A percentile compares a stretch with the other conserved stretches of the same genome.
phyloP scores from a whole-genome alignment of 371 early-diverging fungal genomes.

The Batkoa obscura region DNA sequence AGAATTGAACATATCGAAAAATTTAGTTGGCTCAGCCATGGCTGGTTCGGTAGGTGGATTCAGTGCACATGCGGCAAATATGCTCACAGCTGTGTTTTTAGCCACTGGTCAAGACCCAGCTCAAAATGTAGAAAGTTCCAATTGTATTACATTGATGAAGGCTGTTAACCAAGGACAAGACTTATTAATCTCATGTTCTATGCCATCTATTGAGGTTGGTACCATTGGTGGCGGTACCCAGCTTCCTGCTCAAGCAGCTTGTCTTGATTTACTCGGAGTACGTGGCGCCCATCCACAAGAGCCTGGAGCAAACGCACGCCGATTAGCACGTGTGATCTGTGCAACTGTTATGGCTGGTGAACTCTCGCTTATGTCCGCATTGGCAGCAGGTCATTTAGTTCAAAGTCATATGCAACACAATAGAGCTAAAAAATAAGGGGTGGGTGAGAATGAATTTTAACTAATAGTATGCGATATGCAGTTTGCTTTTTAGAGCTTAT shows the following conservation, averaged over 20 bases:
- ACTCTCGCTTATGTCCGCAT: slow-evolving; percentile 66
- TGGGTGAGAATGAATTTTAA: too few relatives aligned
- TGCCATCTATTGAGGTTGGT: slow-evolving; percentile 94
- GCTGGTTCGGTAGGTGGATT: slow-evolving; percentile 88
- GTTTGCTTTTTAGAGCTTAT: too few relatives aligned
- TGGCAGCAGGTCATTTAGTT: slow-evolving; percentile 74
- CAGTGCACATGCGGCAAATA: slow-evolving; percentile 93
- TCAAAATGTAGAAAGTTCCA: slow-evolving; percentile 87
- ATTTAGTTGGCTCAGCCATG: slow-evolving; percentile 88
- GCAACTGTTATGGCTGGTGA: slow-evolving; percentile 96
- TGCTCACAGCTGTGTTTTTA: slow-evolving; percentile 81
- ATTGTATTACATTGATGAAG: slow-evolving; percentile 92
- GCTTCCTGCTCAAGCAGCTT: slow-evolving; percentile 70
- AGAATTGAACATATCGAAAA: slow-evolving; percentile 69
- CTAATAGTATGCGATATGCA: too few relatives aligned
- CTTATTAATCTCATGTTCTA: slow-evolving; percentile 71
- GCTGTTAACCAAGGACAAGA: slow-evolving; percentile 54
- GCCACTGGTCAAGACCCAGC: slow-evolving; percentile 97
- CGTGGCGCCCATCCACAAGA: slow-evolving; percentile 57
- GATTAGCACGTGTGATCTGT: slow-evolving; percentile 72
- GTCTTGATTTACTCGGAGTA: slow-evolving; percentile 78
- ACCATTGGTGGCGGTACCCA: slow-evolving; percentile 92
- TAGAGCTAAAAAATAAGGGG: slow-evolving; percentile 26
- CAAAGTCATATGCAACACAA: slow-evolving; percentile 70
- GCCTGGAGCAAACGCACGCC: slow-evolving; percentile 80